Evolutionary conservation across 2,329 filamentous ascomycete species (phyloP).

Genomic region (Magnaporthiopsis incrustans): DNA sequence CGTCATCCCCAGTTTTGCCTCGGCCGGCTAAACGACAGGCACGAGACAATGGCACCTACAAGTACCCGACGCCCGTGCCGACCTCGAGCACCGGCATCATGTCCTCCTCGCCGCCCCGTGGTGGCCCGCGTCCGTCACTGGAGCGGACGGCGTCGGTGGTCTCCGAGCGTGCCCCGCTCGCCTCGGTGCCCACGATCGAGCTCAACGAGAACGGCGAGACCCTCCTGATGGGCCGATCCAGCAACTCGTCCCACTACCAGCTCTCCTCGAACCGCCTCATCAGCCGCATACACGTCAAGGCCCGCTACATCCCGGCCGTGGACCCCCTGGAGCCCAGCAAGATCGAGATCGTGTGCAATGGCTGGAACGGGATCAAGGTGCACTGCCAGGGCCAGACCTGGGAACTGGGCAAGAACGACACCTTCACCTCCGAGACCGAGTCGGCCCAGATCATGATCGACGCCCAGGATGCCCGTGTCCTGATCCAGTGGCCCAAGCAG

Average conservation of each 20-base stretch:
- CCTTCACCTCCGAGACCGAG: constrained; percentile 83
- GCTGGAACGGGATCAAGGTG: constrained; percentile 92
- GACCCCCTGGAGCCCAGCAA: constrained; percentile 63
- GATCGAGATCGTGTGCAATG: constrained; percentile 83
- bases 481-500: constrained; percentile 72
- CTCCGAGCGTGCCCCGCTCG: constrained; percentile 76
- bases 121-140: constrained; percentile 38
- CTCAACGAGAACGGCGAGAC: constrained; percentile 75
- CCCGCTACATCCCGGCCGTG: constrained; percentile 66
- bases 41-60: constrained; percentile 41
- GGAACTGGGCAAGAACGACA: constrained; percentile 80
- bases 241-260: constrained; percentile 92
- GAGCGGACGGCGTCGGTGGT: constrained; percentile 55
- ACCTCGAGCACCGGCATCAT: constrained; percentile 90
- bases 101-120: constrained; percentile 70
- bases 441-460: constrained; percentile 89
- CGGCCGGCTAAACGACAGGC: constrained; percentile 62
- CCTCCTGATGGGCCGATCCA: constrained; percentile 84
- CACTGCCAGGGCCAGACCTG: constrained; percentile 85
- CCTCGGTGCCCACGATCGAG: constrained; percentile 72
- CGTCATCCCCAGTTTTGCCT: constrained; percentile 68
- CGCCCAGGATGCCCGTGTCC: constrained; percentile 83
- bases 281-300: constrained; percentile 87
- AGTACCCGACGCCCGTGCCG: constrained; percentile 88
- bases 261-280: constrained; percentile 87